Percentiles rank a stretch among this genome's conserved stretches.
phyloP scores from a whole-genome alignment of 2,329 filamentous ascomycete genomes.

The Aureobasidium leucospermi region DNA sequence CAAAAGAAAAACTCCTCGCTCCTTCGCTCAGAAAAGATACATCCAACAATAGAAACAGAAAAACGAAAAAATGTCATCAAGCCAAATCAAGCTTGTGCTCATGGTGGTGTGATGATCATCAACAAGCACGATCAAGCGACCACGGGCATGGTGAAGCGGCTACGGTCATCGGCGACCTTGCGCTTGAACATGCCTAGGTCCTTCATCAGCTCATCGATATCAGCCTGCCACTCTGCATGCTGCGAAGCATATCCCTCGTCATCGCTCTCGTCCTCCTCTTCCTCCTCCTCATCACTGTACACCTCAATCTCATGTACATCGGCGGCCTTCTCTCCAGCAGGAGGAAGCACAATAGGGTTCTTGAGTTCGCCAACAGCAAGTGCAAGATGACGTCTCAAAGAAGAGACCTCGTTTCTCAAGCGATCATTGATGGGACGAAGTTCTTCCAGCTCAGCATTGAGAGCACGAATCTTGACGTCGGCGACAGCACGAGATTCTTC shows the following conservation, averaged over 20 bases:
- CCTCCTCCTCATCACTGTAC: conserved; percentile 41
- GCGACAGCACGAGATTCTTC: conserved; percentile 85
- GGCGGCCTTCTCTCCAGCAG: conserved; percentile 25
- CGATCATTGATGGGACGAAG: conserved; percentile 49
- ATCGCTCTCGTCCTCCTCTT: conserved; percentile 50
- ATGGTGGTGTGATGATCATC: too few relatives aligned
- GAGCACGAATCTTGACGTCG: conserved; percentile 85
- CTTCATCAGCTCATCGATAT: conserved; percentile 74
- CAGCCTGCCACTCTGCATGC: conserved; percentile 55
- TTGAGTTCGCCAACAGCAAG: conserved; percentile 78
- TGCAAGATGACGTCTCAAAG: conserved; percentile 76
- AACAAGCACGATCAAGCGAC: neutral
- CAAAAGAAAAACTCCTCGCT: conserved; percentile 11
- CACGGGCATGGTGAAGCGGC: conserved; percentile 42
- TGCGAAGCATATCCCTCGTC: conserved; percentile 39
- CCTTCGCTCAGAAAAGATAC: neutral
- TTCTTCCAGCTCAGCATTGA: conserved; percentile 50
- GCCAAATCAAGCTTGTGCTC: neutral
- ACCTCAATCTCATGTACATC: conserved; percentile 17
- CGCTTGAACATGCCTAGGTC: conserved; percentile 74
- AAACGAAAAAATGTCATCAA: neutral
- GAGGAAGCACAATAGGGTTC: conserved; percentile 71
- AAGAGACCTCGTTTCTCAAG: conserved; percentile 65
- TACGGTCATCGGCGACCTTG: conserved; percentile 79
- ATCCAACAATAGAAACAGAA: neutral